Evolutionary conservation across 2,329 filamentous ascomycete species (phyloP), one percentile per base, ranked within the genome.

Genomic region (Nothomitra cinnamomea): DNA sequence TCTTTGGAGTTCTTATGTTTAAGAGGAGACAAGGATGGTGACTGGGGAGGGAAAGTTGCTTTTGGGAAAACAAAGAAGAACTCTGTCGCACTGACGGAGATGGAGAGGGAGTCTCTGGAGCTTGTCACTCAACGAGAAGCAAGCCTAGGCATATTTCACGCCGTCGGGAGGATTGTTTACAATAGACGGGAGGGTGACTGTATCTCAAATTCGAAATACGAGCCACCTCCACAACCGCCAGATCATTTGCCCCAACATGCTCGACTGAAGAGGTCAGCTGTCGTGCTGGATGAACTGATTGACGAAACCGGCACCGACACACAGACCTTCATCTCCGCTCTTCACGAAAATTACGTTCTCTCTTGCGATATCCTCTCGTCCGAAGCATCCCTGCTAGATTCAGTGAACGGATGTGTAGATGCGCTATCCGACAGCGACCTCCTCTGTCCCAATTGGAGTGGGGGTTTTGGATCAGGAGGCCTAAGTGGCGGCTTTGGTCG

Each of bases 261-360:
- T 32, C 66, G 72, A 52, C 63, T 65, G 6, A 72, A 70, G 57
- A 59, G 65, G 7, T 68, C 72, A 0, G 70, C 74, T 56, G 67
- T 68, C 15, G 63, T 69, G 53, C 61, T 69, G 21, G 83, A 95
- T 58, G 74, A 78, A 1, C 74, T 98, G n/a, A 83, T 95, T 22
- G 87, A 95, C 61, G 90, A 95, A 69, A 88, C 85, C 0, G 92
- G 92, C 1, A 95, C 92, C 0, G 92, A 98, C 62, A 87, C 83
- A 0, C 80, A 85, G 55, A 95, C 89, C 0, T 95, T 95, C 62
- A 78, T 95, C 50, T 85, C 87, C 3, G 86, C 88, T 2, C 70
- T 96, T 0, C 90, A 96, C 63, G 92, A 98, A 62, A 98, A 98
- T 63, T 96, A 95, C 60, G 75, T 83, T 1, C 72, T 88, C 0